phyloP scores from a whole-genome alignment of 768 basidiomycete genomes.

The Leucocoprinus sp. region DNA sequence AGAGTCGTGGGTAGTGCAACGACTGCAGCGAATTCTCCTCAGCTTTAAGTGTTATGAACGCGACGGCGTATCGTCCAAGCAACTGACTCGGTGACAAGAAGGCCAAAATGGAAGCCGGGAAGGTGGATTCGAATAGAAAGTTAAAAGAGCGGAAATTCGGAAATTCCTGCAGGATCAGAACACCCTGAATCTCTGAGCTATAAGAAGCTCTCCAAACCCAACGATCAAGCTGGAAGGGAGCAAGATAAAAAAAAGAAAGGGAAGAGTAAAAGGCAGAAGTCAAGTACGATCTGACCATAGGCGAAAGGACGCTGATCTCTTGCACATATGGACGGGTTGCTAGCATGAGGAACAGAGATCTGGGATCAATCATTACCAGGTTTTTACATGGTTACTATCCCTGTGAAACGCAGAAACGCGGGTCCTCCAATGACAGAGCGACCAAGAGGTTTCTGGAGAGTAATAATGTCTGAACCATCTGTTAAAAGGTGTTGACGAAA shows the following conservation, averaged over 20 bases:
- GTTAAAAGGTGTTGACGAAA: not conserved
- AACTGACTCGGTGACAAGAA: constrained; percentile 1
- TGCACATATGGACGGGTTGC: constrained; percentile 4
- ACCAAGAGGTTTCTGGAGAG: not conserved
- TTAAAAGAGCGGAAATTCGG: constrained; percentile 25
- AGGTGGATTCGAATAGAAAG: not conserved
- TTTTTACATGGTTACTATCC: constrained; percentile 5
- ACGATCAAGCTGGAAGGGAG: not conserved
- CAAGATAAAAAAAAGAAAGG: not conserved
- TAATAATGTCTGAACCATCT: not conserved
- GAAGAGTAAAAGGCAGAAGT: not conserved
- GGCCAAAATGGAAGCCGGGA: not conserved
- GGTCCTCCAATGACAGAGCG: constrained; percentile 1
- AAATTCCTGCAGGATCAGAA: constrained; percentile 20
- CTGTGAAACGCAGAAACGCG: constrained; percentile 6
- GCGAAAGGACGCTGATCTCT: not conserved
- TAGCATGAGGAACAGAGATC: constrained; percentile 1
- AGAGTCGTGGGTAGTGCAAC: not conserved
- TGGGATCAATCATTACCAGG: constrained; percentile 5
- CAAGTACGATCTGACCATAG: not conserved
- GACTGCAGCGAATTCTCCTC: constrained; percentile 1
- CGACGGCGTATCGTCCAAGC: not conserved
- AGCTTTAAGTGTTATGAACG: not conserved
- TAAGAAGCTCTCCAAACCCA: constrained; percentile 4
- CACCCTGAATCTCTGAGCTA: constrained; percentile 13